Evolutionary conservation across 164 flowering plant genomes (phyloP).

Genomic region (Echeveria elegans): DNA sequence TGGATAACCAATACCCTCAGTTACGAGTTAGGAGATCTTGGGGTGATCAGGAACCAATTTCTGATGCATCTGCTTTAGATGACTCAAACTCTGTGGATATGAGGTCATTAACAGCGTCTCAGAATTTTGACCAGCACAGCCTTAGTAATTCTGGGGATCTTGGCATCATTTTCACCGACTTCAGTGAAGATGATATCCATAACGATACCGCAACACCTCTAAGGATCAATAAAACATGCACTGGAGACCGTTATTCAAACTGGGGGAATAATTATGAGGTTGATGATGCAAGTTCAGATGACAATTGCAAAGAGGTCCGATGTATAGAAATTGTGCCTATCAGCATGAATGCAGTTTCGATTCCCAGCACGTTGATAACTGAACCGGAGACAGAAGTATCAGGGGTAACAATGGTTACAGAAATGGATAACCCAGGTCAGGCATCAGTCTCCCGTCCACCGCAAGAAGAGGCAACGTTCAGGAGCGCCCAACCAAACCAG

Average conservation of each 20-base stretch:
- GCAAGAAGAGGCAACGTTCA: not conserved
- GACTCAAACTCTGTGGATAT: slow-evolving; percentile 3
- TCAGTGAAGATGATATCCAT: slow-evolving; percentile 4
- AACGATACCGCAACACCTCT: not conserved
- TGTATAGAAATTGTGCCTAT: slow-evolving; percentile 4
- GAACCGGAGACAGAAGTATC: not conserved
- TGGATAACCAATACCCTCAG: slow-evolving; percentile 6
- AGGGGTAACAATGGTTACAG: not conserved
- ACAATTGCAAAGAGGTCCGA: slow-evolving; percentile 6
- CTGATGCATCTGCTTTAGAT: slow-evolving; percentile 4
- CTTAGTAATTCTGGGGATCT: slow-evolving; percentile 5
- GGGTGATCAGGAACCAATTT: slow-evolving; percentile 4
- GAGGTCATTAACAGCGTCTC: slow-evolving; percentile 9
- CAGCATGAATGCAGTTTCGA: not conserved
- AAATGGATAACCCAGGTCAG: not conserved
- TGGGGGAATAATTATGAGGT: slow-evolving; percentile 1
- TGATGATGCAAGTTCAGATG: slow-evolving; percentile 9
- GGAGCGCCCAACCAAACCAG: not conserved
- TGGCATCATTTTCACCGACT: slow-evolving; percentile 1
- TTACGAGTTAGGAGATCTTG: slow-evolving; percentile 8
- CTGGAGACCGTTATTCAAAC: not conserved
- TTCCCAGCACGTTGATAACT: not conserved
- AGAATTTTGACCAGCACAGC: slow-evolving; percentile 1
- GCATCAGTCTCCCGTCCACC: slow-evolving; percentile 1
- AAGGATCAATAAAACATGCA: not conserved